Percentiles rank a stretch among this genome's conserved stretches.
Evolutionary conservation across 192 early-diverging fungal genomes (phyloP).

Genomic region (Paraglomus occultum): DNA sequence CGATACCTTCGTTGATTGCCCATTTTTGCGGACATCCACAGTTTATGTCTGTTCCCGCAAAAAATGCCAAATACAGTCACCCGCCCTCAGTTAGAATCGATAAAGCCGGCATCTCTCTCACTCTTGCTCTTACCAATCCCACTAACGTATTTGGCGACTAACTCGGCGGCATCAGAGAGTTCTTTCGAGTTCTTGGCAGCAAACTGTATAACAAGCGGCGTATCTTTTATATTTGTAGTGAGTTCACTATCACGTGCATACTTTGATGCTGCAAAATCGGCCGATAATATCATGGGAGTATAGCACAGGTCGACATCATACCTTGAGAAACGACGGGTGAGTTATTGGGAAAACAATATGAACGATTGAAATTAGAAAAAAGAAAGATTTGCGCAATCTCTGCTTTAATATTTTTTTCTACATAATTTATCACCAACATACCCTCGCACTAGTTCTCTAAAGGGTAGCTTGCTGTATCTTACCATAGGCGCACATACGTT

Average conservation of each 20-base stretch:
- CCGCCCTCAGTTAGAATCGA: no score
- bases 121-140: conserved; percentile 47
- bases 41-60: conserved; percentile 82
- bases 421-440: conserved; percentile 42
- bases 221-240: conserved; percentile 74
- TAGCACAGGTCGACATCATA: conserved; percentile 89
- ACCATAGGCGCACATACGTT: conserved; percentile 97
- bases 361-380: conserved; percentile 17
- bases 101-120: neutral
- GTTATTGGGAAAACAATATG: neutral
- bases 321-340: conserved; percentile 32
- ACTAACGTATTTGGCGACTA: conserved; percentile 74
- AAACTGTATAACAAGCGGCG: conserved; percentile 93
- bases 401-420: neutral
- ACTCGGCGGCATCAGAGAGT: conserved; percentile 79
- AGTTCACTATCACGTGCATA: conserved; percentile 80
- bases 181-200: conserved; percentile 80
- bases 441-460: conserved; percentile 81
- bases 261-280: conserved; percentile 84
- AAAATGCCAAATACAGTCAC: neutral
- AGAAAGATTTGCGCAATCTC: neutral
- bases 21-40: conserved; percentile 98
- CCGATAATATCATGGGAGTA: conserved; percentile 96
- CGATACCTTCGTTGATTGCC: conserved; percentile 89
- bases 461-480: conserved; percentile 92